phyloP scores from a whole-genome alignment of 2,329 filamentous ascomycete genomes.

The Aureobasidium subglaciale region DNA sequence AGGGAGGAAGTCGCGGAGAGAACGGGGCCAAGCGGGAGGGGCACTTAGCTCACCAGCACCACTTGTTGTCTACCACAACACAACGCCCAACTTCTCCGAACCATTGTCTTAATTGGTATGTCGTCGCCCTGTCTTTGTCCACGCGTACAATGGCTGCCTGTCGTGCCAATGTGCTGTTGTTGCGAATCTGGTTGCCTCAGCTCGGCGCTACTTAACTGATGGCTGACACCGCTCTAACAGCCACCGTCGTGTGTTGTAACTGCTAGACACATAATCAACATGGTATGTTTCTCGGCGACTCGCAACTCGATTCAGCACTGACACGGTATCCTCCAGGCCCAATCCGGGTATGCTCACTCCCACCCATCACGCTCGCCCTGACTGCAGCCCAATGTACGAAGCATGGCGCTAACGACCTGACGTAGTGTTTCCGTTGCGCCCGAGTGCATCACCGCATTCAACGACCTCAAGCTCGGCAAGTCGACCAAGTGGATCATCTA shows the following conservation, averaged over 20 bases:
- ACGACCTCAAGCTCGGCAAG: constrained; percentile 77
- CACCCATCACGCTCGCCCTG: constrained; percentile 14
- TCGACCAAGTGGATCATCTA: constrained; percentile 76
- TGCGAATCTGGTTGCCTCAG: constrained; percentile 8
- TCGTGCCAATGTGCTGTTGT: background rate
- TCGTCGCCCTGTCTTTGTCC: background rate
- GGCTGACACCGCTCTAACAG: constrained; percentile 9
- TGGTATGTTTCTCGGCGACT: constrained; percentile 1
- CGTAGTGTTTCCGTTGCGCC: constrained; percentile 62
- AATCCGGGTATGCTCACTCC: constrained; percentile 35
- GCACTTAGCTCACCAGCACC: background rate
- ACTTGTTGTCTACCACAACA: constrained; percentile 10
- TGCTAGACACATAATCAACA: constrained; percentile 13
- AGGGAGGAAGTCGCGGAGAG: background rate
- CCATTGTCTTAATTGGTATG: background rate
- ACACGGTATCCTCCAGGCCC: constrained; percentile 26
- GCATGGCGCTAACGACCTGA: constrained; percentile 1
- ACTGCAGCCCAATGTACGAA: constrained; percentile 4
- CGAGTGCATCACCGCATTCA: constrained; percentile 64
- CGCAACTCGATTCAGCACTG: background rate
- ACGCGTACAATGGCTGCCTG: constrained; percentile 2
- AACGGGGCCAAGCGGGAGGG: constrained; percentile 1
- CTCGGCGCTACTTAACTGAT: constrained; percentile 4
- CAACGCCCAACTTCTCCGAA: background rate
- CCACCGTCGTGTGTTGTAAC: background rate